phyloP scores from a whole-genome alignment of 768 basidiomycete genomes.

The Tulasnella sp. region DNA sequence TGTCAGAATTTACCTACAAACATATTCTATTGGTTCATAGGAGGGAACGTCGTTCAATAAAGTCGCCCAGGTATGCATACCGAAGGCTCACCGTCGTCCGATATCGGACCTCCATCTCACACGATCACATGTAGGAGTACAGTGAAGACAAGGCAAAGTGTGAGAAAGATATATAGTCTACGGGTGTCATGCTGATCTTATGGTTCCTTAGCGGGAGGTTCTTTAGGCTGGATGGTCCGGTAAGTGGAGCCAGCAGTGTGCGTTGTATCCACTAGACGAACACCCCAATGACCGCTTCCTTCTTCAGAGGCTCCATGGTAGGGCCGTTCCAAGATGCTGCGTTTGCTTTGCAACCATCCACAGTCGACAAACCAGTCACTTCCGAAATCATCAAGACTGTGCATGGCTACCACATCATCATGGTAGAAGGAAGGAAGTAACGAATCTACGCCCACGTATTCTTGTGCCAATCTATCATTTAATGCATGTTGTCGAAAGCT shows the following conservation, averaged over 20 bases:
- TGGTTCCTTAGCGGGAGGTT: conserved; percentile 57
- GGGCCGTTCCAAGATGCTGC: conserved; percentile 80
- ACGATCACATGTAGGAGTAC: conserved; percentile 51
- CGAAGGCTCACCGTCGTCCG: not conserved
- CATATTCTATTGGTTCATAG: conserved; percentile 33
- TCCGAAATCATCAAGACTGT: conserved; percentile 62
- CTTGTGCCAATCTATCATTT: not conserved
- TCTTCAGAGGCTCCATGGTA: conserved; percentile 16
- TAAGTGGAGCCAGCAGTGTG: conserved; percentile 31
- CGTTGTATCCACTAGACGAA: not conserved
- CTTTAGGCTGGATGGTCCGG: conserved; percentile 79
- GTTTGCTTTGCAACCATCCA: conserved; percentile 69
- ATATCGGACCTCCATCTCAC: not conserved
- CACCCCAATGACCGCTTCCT: not conserved
- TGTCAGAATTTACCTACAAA: not conserved
- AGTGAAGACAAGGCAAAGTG: conserved; percentile 90
- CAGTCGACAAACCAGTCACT: conserved; percentile 66
- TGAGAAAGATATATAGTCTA: conserved; percentile 27
- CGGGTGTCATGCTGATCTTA: not conserved
- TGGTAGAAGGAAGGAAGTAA: conserved; percentile 66
- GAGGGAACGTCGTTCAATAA: conserved; percentile 79
- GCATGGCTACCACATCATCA: conserved; percentile 83
- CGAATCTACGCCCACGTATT: not conserved
- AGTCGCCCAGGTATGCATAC: conserved; percentile 42
- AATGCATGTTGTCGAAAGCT: not conserved